These are phyloP conservation scores for Diplodia scrobiculata DNA, from an alignment of 2,329 filamentous ascomycete species.

Conservation along the genomic window DNA sequence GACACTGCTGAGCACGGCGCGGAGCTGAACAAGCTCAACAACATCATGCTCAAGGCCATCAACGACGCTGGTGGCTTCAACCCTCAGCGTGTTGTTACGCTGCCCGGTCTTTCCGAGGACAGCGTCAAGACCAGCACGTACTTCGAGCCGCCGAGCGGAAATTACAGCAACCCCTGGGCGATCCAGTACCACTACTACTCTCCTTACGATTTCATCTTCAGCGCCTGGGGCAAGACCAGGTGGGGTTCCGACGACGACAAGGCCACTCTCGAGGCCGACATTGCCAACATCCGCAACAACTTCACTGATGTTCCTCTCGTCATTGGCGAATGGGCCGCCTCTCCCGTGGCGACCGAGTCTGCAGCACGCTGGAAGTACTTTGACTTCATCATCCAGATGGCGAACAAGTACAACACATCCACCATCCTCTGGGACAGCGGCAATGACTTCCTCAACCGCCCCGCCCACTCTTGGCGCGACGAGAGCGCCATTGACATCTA, in stretches of 20 bases:
- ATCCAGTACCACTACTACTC: conserved; percentile 66
- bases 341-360: conserved; percentile 54
- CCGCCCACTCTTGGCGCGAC: conserved; percentile 55
- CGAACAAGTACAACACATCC: conserved; percentile 54
- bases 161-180: conserved; percentile 59
- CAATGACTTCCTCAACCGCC: conserved; percentile 57
- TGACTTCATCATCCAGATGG: conserved; percentile 56
- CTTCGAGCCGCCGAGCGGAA: conserved; percentile 53
- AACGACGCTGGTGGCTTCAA: conserved; percentile 60
- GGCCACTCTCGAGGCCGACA: conserved; percentile 52
- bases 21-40: conserved; percentile 59
- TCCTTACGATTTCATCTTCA: conserved; percentile 51
- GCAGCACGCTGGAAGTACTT: conserved; percentile 62
- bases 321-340: conserved; percentile 61
- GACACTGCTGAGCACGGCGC: conserved; percentile 55
- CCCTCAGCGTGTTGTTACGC: conserved; percentile 57
- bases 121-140: conserved; percentile 57
- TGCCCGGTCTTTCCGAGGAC: conserved; percentile 58
- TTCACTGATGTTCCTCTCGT: conserved; percentile 60
- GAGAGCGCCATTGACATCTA: conserved; percentile 53
- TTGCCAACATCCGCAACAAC: conserved; percentile 56
- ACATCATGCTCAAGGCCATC: conserved; percentile 59
- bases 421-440: conserved; percentile 64
- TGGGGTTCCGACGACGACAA: conserved; percentile 62
- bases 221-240: conserved; percentile 60